phyloP scores from a whole-genome alignment of 2,329 filamentous ascomycete genomes.

The Ceratocystis diversiconidia region DNA sequence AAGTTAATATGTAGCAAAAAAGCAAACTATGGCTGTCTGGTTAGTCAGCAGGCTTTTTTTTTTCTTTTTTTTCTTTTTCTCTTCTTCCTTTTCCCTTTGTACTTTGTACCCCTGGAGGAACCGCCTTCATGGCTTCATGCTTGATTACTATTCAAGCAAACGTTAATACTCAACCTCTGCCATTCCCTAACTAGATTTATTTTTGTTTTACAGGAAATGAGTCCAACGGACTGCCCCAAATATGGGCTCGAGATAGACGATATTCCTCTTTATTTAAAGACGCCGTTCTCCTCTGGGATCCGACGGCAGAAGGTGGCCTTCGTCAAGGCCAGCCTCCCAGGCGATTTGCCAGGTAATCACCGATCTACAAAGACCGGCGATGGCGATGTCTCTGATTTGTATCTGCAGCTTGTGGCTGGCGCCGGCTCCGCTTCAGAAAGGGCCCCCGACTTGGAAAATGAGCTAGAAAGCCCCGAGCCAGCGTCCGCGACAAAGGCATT shows the following conservation, averaged over 20 bases:
- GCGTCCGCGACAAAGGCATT: not conserved
- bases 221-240: not conserved
- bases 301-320: conserved; percentile 42
- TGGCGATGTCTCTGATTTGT: conserved; percentile 33
- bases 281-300: conserved; percentile 42
- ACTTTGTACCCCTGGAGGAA: not conserved
- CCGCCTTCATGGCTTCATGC: not conserved
- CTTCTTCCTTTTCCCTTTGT: not conserved
- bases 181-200: too few species aligned
- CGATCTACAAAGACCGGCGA: not conserved
- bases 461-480: not conserved
- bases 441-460: conserved; percentile 4
- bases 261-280: conserved; percentile 38
- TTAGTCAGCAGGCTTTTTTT: not conserved
- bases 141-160: not conserved
- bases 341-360: conserved; percentile 13
- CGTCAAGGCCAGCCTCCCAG: conserved; percentile 37
- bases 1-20: too few species aligned
- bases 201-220: not conserved
- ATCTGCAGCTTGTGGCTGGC: conserved; percentile 52
- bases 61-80: too few species aligned
- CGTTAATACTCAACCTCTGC: too few species aligned
- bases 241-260: conserved; percentile 30
- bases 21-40: not conserved
- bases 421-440: conserved; percentile 21